Conservation (phyloP, 345 rosid genomes). For the Arabidopsis arenosa region DNA sequence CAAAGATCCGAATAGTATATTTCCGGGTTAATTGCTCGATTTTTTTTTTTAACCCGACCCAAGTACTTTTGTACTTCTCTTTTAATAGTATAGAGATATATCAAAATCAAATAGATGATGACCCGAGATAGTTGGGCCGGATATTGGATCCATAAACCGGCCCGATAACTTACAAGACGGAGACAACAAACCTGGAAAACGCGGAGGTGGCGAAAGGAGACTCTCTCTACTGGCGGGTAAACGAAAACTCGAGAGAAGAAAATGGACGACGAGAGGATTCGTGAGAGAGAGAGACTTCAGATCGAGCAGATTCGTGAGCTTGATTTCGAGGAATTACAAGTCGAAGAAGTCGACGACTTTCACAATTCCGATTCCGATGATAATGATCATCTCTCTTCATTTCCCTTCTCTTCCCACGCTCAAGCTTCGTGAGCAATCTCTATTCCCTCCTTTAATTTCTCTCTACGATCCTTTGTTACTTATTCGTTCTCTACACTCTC, state of each 20-base stretch:
- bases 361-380: conserved; percentile 60
- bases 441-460: too few relatives aligned
- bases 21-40: too few relatives aligned
- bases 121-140: conserved; percentile 19
- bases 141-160: conserved; percentile 1
- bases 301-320: conserved; percentile 90
- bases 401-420: conserved; percentile 48
- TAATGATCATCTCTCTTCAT: conserved; percentile 51
- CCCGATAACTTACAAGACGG: background rate
- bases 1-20: too few relatives aligned
- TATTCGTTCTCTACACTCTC: background rate
- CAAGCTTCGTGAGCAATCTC: conserved; percentile 19
- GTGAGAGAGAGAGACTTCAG: conserved; percentile 80
- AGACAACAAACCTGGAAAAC: conserved; percentile 12
- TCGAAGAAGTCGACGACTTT: conserved; percentile 79
- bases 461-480: background rate
- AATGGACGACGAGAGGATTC: conserved; percentile 57
- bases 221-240: conserved; percentile 30
- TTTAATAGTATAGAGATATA: too few relatives aligned
- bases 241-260: conserved; percentile 13
- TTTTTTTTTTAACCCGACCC: too few relatives aligned
- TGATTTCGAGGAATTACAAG: conserved; percentile 81
- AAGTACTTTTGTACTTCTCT: too few relatives aligned
- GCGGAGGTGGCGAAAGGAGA: conserved; percentile 1
- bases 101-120: too few relatives aligned